These are phyloP conservation scores for Camelina neglecta DNA, from an alignment of 345 rosid genomes.

Conservation along the genomic window DNA sequence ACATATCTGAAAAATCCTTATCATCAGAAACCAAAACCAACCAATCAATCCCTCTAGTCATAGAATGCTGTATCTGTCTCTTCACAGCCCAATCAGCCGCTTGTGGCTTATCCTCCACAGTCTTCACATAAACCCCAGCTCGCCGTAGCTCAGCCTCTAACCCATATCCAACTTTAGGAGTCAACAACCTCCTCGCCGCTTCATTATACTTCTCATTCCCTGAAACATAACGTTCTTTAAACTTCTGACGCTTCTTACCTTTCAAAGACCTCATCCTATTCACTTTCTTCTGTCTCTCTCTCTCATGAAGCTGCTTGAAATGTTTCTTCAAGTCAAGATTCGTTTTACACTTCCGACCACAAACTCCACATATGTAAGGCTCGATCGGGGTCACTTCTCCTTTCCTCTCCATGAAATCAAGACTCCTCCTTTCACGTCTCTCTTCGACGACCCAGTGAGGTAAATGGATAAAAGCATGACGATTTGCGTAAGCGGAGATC, in stretches of 20 bases:
- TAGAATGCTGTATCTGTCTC: constrained; percentile 88
- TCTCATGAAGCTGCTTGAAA: constrained; percentile 86
- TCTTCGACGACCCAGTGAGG: constrained; percentile 77
- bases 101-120: constrained; percentile 92
- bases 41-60: constrained; percentile 91
- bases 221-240: constrained; percentile 63
- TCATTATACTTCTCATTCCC: constrained; percentile 84
- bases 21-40: constrained; percentile 86
- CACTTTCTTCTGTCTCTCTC: constrained; percentile 87
- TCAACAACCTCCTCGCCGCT: constrained; percentile 65
- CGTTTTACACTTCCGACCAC: constrained; percentile 85
- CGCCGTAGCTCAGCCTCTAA: constrained; percentile 72
- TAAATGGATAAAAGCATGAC: constrained; percentile 84
- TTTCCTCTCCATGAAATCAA: constrained; percentile 73
- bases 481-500: constrained; percentile 88
- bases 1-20: constrained; percentile 73
- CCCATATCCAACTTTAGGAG: constrained; percentile 77
- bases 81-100: constrained; percentile 98
- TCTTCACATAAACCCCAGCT: constrained; percentile 83
- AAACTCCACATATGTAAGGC: constrained; percentile 72
- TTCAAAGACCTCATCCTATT: constrained; percentile 77
- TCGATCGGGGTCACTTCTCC: constrained; percentile 49
- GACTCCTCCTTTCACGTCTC: constrained; percentile 60
- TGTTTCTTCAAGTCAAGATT: constrained; percentile 82
- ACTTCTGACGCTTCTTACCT: constrained; percentile 81